These are phyloP conservation scores for Alopecurus myosuroides DNA, from an alignment of 176 grass and related monocot species.

Conservation along the genomic window DNA sequence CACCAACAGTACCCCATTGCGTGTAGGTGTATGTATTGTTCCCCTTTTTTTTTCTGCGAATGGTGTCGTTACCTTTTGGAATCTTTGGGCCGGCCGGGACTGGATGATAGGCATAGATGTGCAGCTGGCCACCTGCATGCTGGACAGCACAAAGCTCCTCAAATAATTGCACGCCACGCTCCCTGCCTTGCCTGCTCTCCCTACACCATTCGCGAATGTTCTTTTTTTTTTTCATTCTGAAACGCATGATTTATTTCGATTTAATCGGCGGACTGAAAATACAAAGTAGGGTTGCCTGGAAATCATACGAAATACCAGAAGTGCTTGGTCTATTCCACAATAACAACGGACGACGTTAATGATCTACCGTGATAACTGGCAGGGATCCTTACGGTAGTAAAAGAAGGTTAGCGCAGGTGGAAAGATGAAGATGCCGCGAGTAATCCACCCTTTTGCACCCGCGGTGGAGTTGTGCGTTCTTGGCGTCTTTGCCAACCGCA, in stretches of 20 bases:
- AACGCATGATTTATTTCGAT: no score
- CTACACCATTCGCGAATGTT: not conserved
- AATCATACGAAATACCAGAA: not conserved
- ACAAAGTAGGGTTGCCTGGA: not conserved
- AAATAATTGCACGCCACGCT: slow-evolving; percentile 17
- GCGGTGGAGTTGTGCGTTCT: no score
- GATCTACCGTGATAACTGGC: no score
- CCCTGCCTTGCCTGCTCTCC: not conserved
- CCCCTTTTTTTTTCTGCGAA: not conserved
- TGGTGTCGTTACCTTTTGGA: not conserved
- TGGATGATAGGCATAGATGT: not conserved
- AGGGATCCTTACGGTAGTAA: no score
- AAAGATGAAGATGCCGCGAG: no score
- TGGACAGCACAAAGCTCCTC: not conserved
- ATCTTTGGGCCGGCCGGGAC: not conserved
- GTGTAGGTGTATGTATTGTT: not conserved
- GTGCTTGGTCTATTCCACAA: not conserved
- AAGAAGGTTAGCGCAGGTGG: no score
- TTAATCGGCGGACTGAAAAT: not conserved
- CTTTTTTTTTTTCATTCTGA: no score
- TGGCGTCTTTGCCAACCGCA: no score
- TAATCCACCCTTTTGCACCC: no score
- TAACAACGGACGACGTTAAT: no score
- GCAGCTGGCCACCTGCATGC: slow-evolving; percentile 34
- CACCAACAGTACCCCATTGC: not conserved